Percentiles rank a stretch among this genome's conserved stretches.
Conservation (phyloP, 208 protist species). For the Trypanosoma grayi region DNA sequence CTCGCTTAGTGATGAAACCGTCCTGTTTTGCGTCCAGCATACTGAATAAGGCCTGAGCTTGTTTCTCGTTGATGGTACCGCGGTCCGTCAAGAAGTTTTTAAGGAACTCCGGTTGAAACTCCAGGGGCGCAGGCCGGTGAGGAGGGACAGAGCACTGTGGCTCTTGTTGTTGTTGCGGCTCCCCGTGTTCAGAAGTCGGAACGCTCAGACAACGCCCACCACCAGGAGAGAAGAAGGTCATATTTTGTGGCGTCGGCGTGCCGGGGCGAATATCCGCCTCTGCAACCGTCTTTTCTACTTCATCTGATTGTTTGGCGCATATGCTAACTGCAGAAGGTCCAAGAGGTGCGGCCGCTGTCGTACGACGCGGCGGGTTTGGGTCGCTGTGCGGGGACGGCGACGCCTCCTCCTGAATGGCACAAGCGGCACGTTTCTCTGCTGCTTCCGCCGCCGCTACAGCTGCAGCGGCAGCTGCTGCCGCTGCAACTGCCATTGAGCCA, state of each 20-base stretch:
- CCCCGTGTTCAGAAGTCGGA: not conserved
- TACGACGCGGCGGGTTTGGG: not conserved
- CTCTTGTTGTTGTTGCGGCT: not conserved
- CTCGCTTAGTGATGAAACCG: conserved; percentile 25
- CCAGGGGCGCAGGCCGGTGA: conserved; percentile 1
- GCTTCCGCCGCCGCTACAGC: not conserved
- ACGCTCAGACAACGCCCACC: conserved; percentile 18
- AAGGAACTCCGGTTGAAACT: conserved; percentile 28
- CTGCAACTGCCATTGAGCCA: conserved; percentile 9
- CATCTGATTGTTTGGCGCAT: too few species aligned
- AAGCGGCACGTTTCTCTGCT: too few species aligned
- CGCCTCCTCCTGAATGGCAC: too few species aligned
- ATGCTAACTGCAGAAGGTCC: too few species aligned
- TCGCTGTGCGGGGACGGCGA: not conserved
- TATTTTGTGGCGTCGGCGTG: not conserved
- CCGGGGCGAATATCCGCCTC: too few species aligned
- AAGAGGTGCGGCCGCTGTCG: not conserved
- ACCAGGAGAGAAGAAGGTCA: conserved; percentile 18
- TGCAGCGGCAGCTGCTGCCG: conserved; percentile 13
- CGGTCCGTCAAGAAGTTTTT: conserved; percentile 33
- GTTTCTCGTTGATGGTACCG: conserved; percentile 35
- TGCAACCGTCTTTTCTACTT: not conserved
- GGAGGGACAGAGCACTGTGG: not conserved
- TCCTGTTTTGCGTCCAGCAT: conserved; percentile 18
- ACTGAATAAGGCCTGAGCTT: conserved; percentile 35